Conservation (phyloP, 495 filamentous ascomycete genomes). For the Chaetomidium leptoderma region DNA sequence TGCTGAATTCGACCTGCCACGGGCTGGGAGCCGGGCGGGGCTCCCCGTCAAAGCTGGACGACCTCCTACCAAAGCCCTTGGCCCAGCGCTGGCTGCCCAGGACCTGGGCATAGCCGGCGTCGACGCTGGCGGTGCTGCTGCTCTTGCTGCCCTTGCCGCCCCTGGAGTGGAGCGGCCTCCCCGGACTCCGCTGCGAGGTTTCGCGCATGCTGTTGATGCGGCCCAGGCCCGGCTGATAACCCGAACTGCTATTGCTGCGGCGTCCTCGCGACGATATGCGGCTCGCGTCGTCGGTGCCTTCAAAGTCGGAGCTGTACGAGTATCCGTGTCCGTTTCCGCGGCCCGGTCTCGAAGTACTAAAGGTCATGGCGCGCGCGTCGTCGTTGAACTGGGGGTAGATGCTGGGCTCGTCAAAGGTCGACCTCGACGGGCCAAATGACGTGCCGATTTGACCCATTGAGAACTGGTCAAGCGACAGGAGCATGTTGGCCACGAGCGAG, state of each 20-base stretch:
- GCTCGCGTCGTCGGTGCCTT: conserved; percentile 59
- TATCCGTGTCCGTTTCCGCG: conserved; percentile 61
- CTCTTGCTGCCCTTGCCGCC: conserved; percentile 70
- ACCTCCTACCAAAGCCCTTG: conserved; percentile 56
- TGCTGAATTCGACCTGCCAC: conserved; percentile 45
- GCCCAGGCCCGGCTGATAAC: conserved; percentile 58
- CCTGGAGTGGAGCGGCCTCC: conserved; percentile 43
- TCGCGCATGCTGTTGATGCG: conserved; percentile 61
- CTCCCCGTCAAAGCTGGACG: conserved; percentile 73
- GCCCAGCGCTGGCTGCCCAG: conserved; percentile 55
- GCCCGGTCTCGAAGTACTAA: conserved; percentile 31
- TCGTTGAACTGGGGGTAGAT: conserved; percentile 28
- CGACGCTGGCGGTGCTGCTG: conserved; percentile 61
- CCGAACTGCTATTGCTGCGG: conserved; percentile 77
- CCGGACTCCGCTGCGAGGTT: conserved; percentile 39
- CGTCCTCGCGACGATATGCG: conserved; percentile 62
- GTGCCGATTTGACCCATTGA: conserved; percentile 49
- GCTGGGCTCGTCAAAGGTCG: conserved; percentile 31
- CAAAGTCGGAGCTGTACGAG: conserved; percentile 69
- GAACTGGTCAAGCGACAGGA: conserved; percentile 82
- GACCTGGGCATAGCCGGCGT: conserved; percentile 57
- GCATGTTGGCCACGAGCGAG: conserved; percentile 88
- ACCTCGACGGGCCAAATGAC: conserved; percentile 19
- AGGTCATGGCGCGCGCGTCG: conserved; percentile 34
- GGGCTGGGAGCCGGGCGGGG: conserved; percentile 26